Base-by-base conservation (phyloP, 805 yeast species). In the Scheffersomyces amazonensis region DNA sequence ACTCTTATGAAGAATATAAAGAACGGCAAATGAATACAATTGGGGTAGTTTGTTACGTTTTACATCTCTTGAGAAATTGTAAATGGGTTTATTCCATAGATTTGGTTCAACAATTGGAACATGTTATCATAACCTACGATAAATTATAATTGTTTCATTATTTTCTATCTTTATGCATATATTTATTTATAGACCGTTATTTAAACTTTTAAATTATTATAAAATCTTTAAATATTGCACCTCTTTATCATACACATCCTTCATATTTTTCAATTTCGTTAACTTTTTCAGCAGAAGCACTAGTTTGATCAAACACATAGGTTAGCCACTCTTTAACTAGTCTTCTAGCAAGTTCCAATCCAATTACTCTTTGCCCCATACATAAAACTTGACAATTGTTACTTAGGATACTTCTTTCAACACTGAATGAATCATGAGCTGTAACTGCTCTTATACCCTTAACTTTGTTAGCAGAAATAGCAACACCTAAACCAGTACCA, bases 401-500 rank as follows among this genome's bases (percentile, higher is more conserved):
- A 16, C 69, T 60, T 16, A 68, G 55, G 20, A 71, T 68, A 23
- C 69, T 59, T 38, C 76, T 54, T 48, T 71, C 76, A 16, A 71
- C 75, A 29, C 69, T 60, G 54, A 69, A 70, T 5, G 70, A 60
- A 46, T 71, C 76, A 40, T 70, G 75, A 3, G 75, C 76, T 16
- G 76, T 71, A 8, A 66, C 75, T 1, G 76, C 76, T 32, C 76
- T 53, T 37, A 71, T 69, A 9, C 75, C 75, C 2, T 57, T 48
- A 16, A 71, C 76, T 46, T 71, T 71, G 53, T 71, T 71, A 11
- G 76, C 76, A 27, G 69, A 54, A 35, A 71, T 60, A 11, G 75
- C 74, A n/a, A 71, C 75, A 1, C 76, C 76, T 24, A 71, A 55
- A 1, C 76, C 76, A 7, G 76, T 71, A 3, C 76, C 76, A 48